Evolutionary conservation across 352 stramenopile genomes (phyloP).

Genomic region (Aphanomyces euteiches): DNA sequence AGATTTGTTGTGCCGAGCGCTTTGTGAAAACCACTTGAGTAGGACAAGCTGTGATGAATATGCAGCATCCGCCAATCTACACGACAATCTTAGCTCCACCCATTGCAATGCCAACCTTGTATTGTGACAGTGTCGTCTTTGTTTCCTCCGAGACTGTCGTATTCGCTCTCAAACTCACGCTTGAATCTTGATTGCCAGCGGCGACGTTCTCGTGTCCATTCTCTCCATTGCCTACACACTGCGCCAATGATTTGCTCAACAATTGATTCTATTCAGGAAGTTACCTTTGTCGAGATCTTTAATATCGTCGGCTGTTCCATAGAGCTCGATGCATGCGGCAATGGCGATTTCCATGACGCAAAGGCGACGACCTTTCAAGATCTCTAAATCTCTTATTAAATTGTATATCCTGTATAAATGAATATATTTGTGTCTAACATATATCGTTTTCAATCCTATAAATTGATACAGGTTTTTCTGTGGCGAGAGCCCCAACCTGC

Average conservation of each 20-base stretch:
- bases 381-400: background rate
- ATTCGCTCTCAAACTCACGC: constrained; percentile 8
- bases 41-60: constrained; percentile 14
- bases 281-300: background rate
- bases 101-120: constrained; percentile 1
- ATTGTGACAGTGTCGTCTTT: background rate
- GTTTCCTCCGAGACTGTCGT: background rate
- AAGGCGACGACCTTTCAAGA: background rate
- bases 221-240: constrained; percentile 10
- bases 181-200: constrained; percentile 11
- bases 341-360: constrained; percentile 22
- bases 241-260: background rate
- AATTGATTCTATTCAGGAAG: background rate
- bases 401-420: constrained; percentile 9
- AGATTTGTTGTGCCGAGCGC: no score
- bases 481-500: background rate
- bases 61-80: constrained; percentile 22
- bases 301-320: constrained; percentile 8
- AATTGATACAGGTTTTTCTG: constrained; percentile 11
- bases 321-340: background rate
- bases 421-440: background rate
- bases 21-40: constrained; percentile 4
- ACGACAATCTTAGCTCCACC: background rate
- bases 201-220: background rate
- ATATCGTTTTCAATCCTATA: background rate